Evolutionary conservation across 75 land plant genomes (phyloP).

Genomic region (Azolla pinnata): DNA sequence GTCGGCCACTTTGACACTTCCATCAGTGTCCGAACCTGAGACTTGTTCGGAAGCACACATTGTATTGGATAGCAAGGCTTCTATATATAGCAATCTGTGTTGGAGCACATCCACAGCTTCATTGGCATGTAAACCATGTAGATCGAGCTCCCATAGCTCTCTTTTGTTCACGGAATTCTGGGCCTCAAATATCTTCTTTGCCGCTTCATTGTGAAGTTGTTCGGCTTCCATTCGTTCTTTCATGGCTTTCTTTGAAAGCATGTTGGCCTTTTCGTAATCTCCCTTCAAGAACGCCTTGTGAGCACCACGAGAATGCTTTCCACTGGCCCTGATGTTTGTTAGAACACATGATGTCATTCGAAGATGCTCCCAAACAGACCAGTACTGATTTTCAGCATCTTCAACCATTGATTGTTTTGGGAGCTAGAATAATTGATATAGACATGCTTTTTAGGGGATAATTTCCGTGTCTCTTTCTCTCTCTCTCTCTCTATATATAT

Average conservation of each 20-base stretch:
- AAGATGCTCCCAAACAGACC: too few species aligned
- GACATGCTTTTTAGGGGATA: too few species aligned
- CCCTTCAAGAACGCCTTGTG: slow-evolving; percentile 14
- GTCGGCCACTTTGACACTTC: background rate
- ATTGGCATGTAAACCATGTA: slow-evolving; percentile 19
- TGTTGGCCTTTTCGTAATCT: slow-evolving; percentile 17
- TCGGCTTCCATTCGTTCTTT: slow-evolving; percentile 16
- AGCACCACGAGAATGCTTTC: slow-evolving; percentile 24
- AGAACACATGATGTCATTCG: too few species aligned
- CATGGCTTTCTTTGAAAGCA: slow-evolving; percentile 17
- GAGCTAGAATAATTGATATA: too few species aligned
- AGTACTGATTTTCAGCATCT: too few species aligned
- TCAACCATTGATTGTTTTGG: too few species aligned
- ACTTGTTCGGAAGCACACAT: background rate
- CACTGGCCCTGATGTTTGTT: slow-evolving; percentile 22
- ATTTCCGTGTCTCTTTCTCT: too few species aligned
- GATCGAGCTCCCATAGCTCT: slow-evolving; percentile 20
- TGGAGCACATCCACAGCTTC: slow-evolving; percentile 25
- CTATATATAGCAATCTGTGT: slow-evolving; percentile 13
- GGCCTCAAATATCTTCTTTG: slow-evolving; percentile 14
- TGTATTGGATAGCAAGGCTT: slow-evolving; percentile 7
- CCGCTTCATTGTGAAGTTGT: slow-evolving; percentile 23
- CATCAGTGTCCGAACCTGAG: too few species aligned
- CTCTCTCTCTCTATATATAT: too few species aligned
- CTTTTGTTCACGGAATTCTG: slow-evolving; percentile 6